Evolutionary conservation across 73 alveolate genomes (phyloP), one percentile per base, ranked within the genome.

Genomic region (Paramecium bursaria): DNA sequence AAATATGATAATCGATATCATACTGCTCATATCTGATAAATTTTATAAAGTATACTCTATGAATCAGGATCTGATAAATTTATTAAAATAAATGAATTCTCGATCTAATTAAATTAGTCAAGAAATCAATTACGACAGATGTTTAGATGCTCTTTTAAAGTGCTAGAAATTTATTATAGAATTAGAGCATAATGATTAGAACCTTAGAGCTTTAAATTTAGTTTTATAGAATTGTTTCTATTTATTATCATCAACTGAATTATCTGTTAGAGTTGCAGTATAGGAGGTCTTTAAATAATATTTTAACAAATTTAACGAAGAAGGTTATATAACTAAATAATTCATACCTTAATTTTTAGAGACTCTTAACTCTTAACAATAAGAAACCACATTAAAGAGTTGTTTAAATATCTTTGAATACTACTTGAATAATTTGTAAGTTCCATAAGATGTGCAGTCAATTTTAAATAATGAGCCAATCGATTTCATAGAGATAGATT

Each of bases 201-300:
- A 67, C 44, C 2, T 11, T 21, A 2, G 22, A 15, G 35, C 82
- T 17, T 25, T 47, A 19, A 57, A 67, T 9, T 67, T 67, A 35
- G 44, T 67, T 4, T 67, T 67, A 39, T 14, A 67, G 44, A 67
- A 67, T 67, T 67, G 82, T 21, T 67, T 67, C 27, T 67, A 35
- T 42, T 35, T 67, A 35, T 19, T 67, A 19, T 39, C 53, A 21
- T 25, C 50, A 39, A 7, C 31, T 39, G 82, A 67, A 19, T 67
- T 67, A 67, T 31, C 82, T 4, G 44, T 67, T 39, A 67, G 82
- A 67, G 27, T 67, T 6, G 49, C 82, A 35, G 55, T 67, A 15
- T 67, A 30, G 44, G 82, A 67, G 46, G 44, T 67, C 26, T 67
- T 67, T 6, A 67, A 42, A 23, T 21, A 35, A 19, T 67, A 67